Base-by-base conservation (phyloP, 139 green algal species). In the Asterochloris sp. region DNA sequence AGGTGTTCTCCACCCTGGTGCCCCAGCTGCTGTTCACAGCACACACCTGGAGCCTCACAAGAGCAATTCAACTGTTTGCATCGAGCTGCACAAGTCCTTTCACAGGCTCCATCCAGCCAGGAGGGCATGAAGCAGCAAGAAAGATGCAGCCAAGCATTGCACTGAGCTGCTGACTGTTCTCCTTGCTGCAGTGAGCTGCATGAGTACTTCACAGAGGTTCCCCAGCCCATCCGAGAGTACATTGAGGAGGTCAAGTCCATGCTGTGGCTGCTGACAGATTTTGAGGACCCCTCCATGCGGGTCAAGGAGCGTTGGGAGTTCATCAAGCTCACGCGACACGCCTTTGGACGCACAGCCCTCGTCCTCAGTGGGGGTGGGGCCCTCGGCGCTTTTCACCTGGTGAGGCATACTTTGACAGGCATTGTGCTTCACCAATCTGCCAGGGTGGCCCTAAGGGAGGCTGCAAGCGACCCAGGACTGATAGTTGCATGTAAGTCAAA, bases 291-390 rank as follows among this genome's bases (percentile, higher is more conserved):
- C 21, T 84, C 89, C 28, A 78, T 97, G 66, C 73, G 86, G 10
- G 78, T 94, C 47, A 89, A 96, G 73, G 92, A 99, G 85, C 98
- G 98, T 87, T 79, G 97, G 71, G 84, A 88, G 0, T 99, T 99
- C 86, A 84, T 98, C 83, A 89, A 91, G 19, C 96, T 99, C 86
- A 97, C 94, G 26, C 90, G 97, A 13, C 97, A 99, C 86, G 91
- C 95, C 4, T 99, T 97, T 89, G 97, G 97, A 0, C 89, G 97
- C 78, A 99, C 97, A 0, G 97, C 96, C 13, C 91, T 99, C 66
- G 88, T 99, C 74, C 93, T 99, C 16, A 94, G 83, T 64, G 97
- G 97, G 27, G 97, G 97, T 11, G 97, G 96, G 6, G 91, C 93
- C 2, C 89, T 99, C 29, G 97, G 94, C 47, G 91, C 88, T 13